Evolutionary conservation across 106 monocot species (phyloP).

Genomic region (Dendrobium catenatum): DNA sequence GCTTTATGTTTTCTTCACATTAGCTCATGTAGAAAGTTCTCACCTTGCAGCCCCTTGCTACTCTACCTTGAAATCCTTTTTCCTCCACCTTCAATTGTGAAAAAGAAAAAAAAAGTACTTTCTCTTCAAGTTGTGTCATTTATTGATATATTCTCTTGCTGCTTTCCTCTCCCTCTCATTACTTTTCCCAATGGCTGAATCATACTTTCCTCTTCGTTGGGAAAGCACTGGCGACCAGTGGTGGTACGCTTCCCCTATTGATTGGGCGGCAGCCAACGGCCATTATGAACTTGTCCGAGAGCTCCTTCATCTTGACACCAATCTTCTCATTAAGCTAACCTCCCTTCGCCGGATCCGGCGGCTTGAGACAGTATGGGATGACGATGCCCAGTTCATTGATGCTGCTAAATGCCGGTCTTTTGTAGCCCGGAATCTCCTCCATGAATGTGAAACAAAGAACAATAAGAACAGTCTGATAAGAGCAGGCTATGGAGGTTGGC

Average conservation of each 20-base stretch:
- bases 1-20: neutral
- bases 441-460: constrained; percentile 42
- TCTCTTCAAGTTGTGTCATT: neutral
- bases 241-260: constrained; percentile 86
- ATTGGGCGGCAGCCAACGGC: constrained; percentile 79
- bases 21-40: neutral
- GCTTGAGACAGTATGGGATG: constrained; percentile 78
- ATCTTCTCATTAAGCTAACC: constrained; percentile 85
- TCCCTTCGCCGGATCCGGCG: constrained; percentile 81
- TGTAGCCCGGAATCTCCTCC: constrained; percentile 46
- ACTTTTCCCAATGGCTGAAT: constrained; percentile 17
- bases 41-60: neutral
- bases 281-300: constrained; percentile 82
- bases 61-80: neutral
- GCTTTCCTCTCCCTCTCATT: neutral
- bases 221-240: constrained; percentile 90
- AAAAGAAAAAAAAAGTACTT: neutral
- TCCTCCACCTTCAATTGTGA: neutral
- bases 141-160: neutral
- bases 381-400: constrained; percentile 31
- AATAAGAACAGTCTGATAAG: constrained; percentile 35
- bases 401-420: constrained; percentile 50
- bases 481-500: constrained; percentile 79
- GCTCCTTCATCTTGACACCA: constrained; percentile 72
- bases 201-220: constrained; percentile 78